Percentiles rank a stretch among this genome's conserved stretches.
Evolutionary conservation across 345 rosid genomes (phyloP).

Genomic region (Erucastrum elatum): DNA sequence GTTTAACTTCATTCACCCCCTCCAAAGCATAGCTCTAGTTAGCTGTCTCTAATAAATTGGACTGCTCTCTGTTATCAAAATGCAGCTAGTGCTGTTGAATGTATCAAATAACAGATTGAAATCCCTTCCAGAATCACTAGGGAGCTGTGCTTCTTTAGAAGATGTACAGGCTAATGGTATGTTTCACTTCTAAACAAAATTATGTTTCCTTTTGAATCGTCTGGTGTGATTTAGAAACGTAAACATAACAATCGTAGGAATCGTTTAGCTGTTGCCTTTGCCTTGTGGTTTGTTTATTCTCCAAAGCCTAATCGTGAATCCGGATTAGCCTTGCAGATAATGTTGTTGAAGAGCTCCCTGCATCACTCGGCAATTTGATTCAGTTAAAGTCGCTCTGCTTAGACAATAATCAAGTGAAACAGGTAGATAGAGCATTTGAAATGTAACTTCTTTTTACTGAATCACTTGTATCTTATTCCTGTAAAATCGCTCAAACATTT

Average conservation of each 20-base stretch:
- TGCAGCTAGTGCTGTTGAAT: slow-evolving; percentile 86
- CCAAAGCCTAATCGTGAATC: slow-evolving; percentile 28
- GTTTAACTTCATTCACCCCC: slow-evolving; percentile 21
- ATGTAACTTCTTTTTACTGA: background rate
- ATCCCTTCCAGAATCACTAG: slow-evolving; percentile 89
- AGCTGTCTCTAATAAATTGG: slow-evolving; percentile 1
- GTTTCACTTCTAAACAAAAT: background rate
- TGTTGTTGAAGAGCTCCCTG: slow-evolving; percentile 72
- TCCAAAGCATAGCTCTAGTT: background rate
- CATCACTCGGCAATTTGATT: slow-evolving; percentile 71
- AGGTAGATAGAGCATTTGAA: slow-evolving; percentile 46
- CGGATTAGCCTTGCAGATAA: slow-evolving; percentile 67
- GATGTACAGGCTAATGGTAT: slow-evolving; percentile 88
- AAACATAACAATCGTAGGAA: too few relatives aligned
- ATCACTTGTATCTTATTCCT: background rate
- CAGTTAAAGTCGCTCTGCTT: slow-evolving; percentile 78
- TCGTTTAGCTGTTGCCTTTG: background rate
- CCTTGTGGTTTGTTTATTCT: background rate
- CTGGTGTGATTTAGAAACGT: too few relatives aligned
- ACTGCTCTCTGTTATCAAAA: background rate
- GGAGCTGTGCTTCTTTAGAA: slow-evolving; percentile 93
- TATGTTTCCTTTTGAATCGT: too few relatives aligned
- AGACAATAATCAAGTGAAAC: slow-evolving; percentile 66
- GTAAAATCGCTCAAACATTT: background rate
- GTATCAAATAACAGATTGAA: slow-evolving; percentile 85